Base-by-base conservation (phyloP, 441 rosid genomes). In the Pelargonium myrrhifolium region DNA sequence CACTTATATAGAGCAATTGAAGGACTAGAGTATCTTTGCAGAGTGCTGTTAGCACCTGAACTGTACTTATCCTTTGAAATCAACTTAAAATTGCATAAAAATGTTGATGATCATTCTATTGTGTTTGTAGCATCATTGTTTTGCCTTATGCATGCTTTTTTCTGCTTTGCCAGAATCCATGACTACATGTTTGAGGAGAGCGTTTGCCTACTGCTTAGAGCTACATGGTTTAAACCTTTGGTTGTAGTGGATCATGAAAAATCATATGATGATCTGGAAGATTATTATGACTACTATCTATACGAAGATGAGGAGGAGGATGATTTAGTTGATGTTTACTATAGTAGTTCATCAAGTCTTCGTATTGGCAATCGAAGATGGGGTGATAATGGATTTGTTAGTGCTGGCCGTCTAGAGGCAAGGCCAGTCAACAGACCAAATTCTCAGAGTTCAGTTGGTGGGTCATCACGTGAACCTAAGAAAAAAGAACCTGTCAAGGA, bases 161-260 rank as follows among this genome's bases (percentile, higher is more conserved):
- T 49, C 35, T 64, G 66, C 84, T n/a, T n/a, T n/a, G n/a, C n/a
- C n/a, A 93, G 97, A 67, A 73, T 93, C 68, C 82, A 78, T 63
- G 98, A 89, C 80, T 87, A 83, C 81, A 89, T 90, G 98, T 85
- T 89, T 0, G 92, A 88, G 82, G 98, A 93, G 78, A 93, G 96
- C 6, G 91, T 93, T n/a, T 85, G 96, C 80, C 85, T 90, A 64
- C 98, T 93, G 28, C 86, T 90, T 65, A 80, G 96, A 77, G 97
- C 98, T 24, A 14, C 85, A 1, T 93, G 98, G 98, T 90, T 90
- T 68, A 71, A 74, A 69, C 93, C 92, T n/a, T 76, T 84, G 66
- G 75, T 68, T 8, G 84, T 82, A 68, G 92, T 79, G 72, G 81
- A 78, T 61, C 77, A 77, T 11, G 80, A 78, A 43, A 77, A 78